Evolutionary conservation across 2,329 filamentous ascomycete species (phyloP), one percentile per base, ranked within the genome.

Genomic region (Xylariaceae sp.): DNA sequence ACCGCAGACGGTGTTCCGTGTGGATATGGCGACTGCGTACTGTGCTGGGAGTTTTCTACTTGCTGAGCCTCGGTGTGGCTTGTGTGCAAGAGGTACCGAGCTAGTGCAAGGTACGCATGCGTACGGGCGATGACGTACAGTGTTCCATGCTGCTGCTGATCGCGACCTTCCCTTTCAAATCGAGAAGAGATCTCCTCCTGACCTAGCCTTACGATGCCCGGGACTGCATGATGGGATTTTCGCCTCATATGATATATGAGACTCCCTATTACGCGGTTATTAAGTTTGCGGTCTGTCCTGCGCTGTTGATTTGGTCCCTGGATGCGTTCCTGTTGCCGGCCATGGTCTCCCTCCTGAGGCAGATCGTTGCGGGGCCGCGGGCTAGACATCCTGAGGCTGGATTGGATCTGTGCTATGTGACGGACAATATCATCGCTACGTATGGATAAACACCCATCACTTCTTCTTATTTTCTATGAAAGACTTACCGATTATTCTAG

Each of bases 371-470:
- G 50, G 88, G 92, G 8, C 93, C 94, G 10, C 86, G 94, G 65
- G 81, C 87, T 61, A 85, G 88, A 68, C 92, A 97, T 72, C 82
- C 89, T 35, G 93, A 97, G 77, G 88, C 93, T 6, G 89, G 89
- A 4, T 82, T 99, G 30, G 94, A 99, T 73, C 82, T 99, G 50
- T 97, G 93, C 80, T 99, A 99, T 75, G 92, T 97, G 41, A 96
- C 92, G 0, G 86, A 92, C 69, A 85, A 89, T 69, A 90, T 88
- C 64, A 83, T 86, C 59, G 84, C 80, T 13, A 86, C 82, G 79
- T 85, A 72, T 59, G 80, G 70, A 23, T 23, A 23, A 23, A n/a
- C n/a, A n/a, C n/a, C n/a, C n/a, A n/a, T n/a, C 23, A 23, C 4
- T 5, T 23, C 23, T 2, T 3, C 23, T 17, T 17, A 17, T 17